A percentile compares a stretch with the other conserved stretches of the same genome.
Evolutionary conservation across 352 stramenopile genomes (phyloP).

Genomic region (Phytophthora crassamura): DNA sequence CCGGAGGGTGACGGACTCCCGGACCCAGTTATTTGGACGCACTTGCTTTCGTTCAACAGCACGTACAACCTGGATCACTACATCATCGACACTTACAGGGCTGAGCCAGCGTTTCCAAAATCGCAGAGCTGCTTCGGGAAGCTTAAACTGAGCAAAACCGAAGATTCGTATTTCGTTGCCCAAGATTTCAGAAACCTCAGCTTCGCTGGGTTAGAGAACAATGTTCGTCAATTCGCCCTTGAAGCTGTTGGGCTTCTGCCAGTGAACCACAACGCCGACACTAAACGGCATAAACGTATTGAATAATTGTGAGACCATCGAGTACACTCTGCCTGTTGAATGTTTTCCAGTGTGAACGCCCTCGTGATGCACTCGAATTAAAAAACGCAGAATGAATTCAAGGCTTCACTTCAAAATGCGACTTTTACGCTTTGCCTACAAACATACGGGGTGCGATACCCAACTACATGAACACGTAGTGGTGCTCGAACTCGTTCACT

Average conservation of each 20-base stretch:
- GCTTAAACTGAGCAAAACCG: constrained; percentile 6
- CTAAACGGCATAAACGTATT: constrained; percentile 15
- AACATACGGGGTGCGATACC: too few species aligned
- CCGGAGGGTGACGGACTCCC: constrained; percentile 30
- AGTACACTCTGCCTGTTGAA: not conserved
- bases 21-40: constrained; percentile 64
- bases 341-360: too few species aligned
- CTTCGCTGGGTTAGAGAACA: constrained; percentile 38
- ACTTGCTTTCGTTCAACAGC: constrained; percentile 65
- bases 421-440: too few species aligned
- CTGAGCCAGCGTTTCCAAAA: constrained; percentile 37
- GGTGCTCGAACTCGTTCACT: too few species aligned
- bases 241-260: constrained; percentile 30
- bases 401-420: too few species aligned
- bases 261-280: constrained; percentile 26
- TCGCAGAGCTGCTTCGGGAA: constrained; percentile 68
- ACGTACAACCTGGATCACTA: constrained; percentile 44
- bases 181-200: constrained; percentile 27
- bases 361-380: too few species aligned
- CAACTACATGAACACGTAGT: too few species aligned
- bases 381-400: too few species aligned
- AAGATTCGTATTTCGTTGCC: constrained; percentile 39
- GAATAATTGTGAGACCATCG: constrained; percentile 4
- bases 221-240: constrained; percentile 31
- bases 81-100: constrained; percentile 59